A percentile compares a stretch with the other conserved stretches of the same genome.
Conservation (phyloP, 768 basidiomycete species). For the Stropharia rugosoannulata region DNA sequence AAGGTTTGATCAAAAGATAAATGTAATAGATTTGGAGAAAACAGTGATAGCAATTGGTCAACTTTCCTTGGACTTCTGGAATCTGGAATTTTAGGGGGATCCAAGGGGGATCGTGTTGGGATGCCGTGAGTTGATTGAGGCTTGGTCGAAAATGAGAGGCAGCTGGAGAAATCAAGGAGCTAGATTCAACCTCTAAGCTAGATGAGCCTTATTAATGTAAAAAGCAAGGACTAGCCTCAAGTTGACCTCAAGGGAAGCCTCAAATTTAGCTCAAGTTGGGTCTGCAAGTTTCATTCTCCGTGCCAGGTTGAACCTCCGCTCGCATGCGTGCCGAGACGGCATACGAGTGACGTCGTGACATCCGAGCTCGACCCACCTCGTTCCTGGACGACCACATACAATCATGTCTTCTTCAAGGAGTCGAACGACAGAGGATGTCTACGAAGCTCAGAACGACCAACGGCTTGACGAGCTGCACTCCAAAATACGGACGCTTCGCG, state of each 20-base stretch:
- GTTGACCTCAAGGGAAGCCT: too few species aligned
- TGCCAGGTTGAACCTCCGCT: not conserved
- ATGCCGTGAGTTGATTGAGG: too few species aligned
- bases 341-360: not conserved
- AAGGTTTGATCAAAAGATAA: not conserved
- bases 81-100: too few species aligned
- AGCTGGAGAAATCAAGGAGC: not conserved
- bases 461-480: conserved; percentile 81
- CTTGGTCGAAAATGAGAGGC: too few species aligned
- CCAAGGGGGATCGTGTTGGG: too few species aligned
- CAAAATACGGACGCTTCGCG: conserved; percentile 78
- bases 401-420: conserved; percentile 43
- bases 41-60: too few species aligned
- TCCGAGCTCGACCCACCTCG: not conserved
- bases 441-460: conserved; percentile 86
- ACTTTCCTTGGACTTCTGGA: too few species aligned
- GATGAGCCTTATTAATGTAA: not conserved
- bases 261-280: too few species aligned
- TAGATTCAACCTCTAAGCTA: not conserved
- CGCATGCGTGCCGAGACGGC: not conserved
- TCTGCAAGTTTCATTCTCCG: too few species aligned
- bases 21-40: too few species aligned
- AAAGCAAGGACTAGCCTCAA: too few species aligned
- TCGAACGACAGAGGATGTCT: conserved; percentile 59
- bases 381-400: not conserved